Evolutionary conservation across 2,329 filamentous ascomycete genomes (phyloP), one percentile per base, ranked within the genome.

Genomic region (Canariomyces notabilis): DNA sequence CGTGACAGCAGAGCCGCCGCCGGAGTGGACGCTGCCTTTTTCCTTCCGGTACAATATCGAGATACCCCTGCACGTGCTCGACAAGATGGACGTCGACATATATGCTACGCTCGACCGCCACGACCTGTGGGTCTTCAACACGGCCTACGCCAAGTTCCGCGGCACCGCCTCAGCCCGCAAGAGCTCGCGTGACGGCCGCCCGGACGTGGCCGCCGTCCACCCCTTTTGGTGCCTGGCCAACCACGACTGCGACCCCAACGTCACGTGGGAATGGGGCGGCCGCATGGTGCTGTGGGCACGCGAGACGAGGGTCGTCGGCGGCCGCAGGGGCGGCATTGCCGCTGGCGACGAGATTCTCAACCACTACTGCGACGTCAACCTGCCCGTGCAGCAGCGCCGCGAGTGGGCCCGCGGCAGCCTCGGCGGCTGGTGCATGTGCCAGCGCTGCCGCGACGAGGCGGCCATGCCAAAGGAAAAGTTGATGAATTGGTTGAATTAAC

Each of bases 201-300:
- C 93, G 0, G 93, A 97, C 59, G 85, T 95, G 4, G 89, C 88
- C 21, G 91, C 91, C 21, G 90, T 97, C 21, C 90, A 97, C 67
- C 89, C 91, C 2, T 81, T 95, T 57, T 98, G 93, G 89, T 97
- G 90, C 67, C 74, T 97, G 22, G 90, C 91, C 21, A 98, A 98
- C 61, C 93, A 98, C 64, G 89, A 89, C 64, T 98, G 93, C 67
- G 83, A 95, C 62, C 93, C 93, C 7, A 96, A 95, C 64, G 89
- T 97, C 32, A 79, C 79, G 3, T 98, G 93, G 93, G 87, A 95
- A 60, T 96, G 90, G 88, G 82, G 85, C 21, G 87, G 86, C 1
- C 77, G 76, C 42, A 90, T 93, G 76, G 77, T 79, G 29, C 79
- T 93, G 49, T 80, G 73, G 72, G 79, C 80, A 2, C 71, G 82